Base-by-base conservation (phyloP, 1,284 basidiomycete species). In the Boletus mariae region DNA sequence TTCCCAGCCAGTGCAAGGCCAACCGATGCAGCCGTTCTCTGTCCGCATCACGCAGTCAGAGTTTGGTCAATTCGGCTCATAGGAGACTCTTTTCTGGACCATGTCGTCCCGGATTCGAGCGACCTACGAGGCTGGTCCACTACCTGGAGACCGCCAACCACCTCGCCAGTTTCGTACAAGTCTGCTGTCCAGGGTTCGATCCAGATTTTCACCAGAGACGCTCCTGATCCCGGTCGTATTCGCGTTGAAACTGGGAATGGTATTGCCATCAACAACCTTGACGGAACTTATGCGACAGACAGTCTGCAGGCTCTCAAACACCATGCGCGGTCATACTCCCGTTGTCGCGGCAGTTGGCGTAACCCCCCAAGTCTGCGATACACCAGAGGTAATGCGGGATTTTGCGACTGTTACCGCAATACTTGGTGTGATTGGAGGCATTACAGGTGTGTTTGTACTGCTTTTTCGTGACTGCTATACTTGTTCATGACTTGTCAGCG, bases 231-330 rank as follows among this genome's bases (percentile, higher is more conserved):
- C 45, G 4, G 31, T 46, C 32, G 23, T 46, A 32, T 35, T 46
- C 10, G 20, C 23, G 13, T 35, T 20, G 4, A 46, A 25, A n/a
- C 23, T 46, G 23, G 45, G 32, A 3, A 34, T 8, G 4, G 17
- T 23, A 13, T 8, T 46, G 20, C 45, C 45, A n/a, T 34, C 32
- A 2, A 72, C 70, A 0, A 73, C 70, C 3, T 45, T 63, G 12
- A 31, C 68, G 9, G 65, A 66, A 28, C 51, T 73, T 23, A n/a
- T 68, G 5, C 62, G 70, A 17, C 58, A 56, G 34, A 29, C 60
- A 8, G 48, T 65, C 20, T 73, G 71, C 56, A 46, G 45, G 23
- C 49, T 64, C 23, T 73, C 64, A 59, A 62, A 61, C 20, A 34
- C 26, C 0, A 42, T 51, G 1, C 57, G 61, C 13, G 56, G 64